Evolutionary conservation across 1,139 yeast genomes (phyloP).

Genomic region (Nakaseomyces uthaithaninus): DNA sequence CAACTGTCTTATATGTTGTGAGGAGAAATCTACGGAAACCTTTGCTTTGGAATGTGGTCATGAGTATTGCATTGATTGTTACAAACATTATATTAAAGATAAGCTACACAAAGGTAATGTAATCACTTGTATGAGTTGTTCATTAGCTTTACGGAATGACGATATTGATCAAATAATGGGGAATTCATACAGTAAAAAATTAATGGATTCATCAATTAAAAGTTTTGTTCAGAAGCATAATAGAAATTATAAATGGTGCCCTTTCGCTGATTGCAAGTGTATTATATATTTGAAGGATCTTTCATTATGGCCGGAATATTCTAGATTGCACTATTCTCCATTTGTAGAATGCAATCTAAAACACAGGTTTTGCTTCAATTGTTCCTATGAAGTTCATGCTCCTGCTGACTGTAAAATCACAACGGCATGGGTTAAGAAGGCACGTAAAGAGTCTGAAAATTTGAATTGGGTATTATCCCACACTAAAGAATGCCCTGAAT

Average conservation of each 20-base stretch:
- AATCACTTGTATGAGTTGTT: slow-evolving; percentile 57
- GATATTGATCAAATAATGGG: slow-evolving; percentile 35
- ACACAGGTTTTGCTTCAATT: slow-evolving; percentile 73
- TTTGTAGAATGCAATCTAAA: slow-evolving; percentile 59
- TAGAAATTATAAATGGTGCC: slow-evolving; percentile 63
- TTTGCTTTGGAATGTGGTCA: slow-evolving; percentile 65
- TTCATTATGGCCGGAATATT: slow-evolving; percentile 25
- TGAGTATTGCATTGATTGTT: slow-evolving; percentile 61
- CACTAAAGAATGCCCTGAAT: slow-evolving; percentile 72
- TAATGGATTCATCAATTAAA: slow-evolving; percentile 37
- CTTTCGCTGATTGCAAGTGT: slow-evolving; percentile 71
- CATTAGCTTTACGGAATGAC: slow-evolving; percentile 30
- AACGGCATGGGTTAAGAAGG: slow-evolving; percentile 66
- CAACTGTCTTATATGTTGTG: slow-evolving; percentile 66
- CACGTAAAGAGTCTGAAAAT: slow-evolving; percentile 83
- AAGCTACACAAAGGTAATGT: slow-evolving; percentile 47
- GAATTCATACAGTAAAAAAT: slow-evolving; percentile 26
- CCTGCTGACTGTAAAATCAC: slow-evolving; percentile 77
- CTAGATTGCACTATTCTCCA: slow-evolving; percentile 42
- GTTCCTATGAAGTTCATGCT: slow-evolving; percentile 69
- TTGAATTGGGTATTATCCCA: slow-evolving; percentile 83
- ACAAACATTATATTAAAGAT: slow-evolving; percentile 47
- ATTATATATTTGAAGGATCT: slow-evolving; percentile 45
- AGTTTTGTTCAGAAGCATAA: slow-evolving; percentile 47
- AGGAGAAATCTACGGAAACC: slow-evolving; percentile 35